Conservation (phyloP, 2,329 filamentous ascomycete species). For the Fonsecaea monophora region DNA sequence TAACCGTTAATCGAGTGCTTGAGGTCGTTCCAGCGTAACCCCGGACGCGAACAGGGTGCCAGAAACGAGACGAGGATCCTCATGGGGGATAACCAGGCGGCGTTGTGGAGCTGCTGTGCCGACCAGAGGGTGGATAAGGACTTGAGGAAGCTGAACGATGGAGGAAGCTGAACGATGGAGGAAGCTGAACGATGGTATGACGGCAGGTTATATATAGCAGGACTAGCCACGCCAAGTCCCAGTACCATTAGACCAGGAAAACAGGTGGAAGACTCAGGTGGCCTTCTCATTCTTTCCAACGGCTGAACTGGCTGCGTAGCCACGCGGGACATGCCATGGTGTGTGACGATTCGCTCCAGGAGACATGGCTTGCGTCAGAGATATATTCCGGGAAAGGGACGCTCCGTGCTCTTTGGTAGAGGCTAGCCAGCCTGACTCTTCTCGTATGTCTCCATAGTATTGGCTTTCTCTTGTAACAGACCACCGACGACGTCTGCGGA, state of each 20-base stretch:
- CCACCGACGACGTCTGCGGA: neutral
- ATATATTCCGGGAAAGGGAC: neutral
- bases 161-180: neutral
- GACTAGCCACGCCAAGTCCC: no score
- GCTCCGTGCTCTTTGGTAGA: neutral
- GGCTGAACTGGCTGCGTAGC: neutral
- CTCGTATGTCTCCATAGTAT: neutral
- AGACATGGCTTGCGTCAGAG: neutral
- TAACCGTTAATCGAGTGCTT: no score
- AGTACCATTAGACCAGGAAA: no score
- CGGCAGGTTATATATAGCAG: no score
- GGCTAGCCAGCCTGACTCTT: neutral
- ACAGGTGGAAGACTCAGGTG: no score
- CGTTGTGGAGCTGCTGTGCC: slow-evolving; percentile 34
- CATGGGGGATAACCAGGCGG: neutral
- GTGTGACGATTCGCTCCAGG: neutral
- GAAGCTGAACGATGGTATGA: no score
- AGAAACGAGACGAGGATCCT: no score
- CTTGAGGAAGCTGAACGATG: slow-evolving; percentile 10
- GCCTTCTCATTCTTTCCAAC: no score
- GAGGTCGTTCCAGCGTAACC: no score
- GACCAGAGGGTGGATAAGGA: slow-evolving; percentile 28
- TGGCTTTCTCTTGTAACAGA: neutral
- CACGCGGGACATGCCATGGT: neutral
- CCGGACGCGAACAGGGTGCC: no score